These are phyloP conservation scores for Aureobasidium sp. DNA, from an alignment of 2,329 filamentous ascomycete genomes.

Conservation along the genomic window DNA sequence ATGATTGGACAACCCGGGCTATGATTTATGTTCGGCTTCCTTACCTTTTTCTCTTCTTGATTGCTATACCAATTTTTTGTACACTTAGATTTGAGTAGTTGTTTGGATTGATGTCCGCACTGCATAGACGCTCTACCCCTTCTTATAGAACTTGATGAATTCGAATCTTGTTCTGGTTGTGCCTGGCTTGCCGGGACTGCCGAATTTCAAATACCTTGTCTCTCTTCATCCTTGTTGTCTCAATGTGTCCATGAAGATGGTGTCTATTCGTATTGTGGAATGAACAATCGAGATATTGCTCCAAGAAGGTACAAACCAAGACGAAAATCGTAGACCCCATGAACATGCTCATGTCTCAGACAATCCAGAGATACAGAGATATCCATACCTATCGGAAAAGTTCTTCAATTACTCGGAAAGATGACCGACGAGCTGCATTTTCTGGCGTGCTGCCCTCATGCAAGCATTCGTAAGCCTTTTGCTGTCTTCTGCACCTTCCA, in stretches of 20 bases:
- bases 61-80: constrained; percentile 6
- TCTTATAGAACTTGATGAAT: neutral
- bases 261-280: no score
- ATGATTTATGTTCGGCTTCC: constrained; percentile 4
- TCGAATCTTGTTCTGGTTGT: neutral
- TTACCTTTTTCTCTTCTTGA: constrained; percentile 10
- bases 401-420: neutral
- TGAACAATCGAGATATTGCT: no score
- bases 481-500: neutral
- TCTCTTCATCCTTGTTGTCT: no score
- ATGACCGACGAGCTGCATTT: neutral
- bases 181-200: neutral
- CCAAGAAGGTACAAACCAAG: neutral
- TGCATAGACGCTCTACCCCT: neutral
- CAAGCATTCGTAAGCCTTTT: constrained; percentile 8
- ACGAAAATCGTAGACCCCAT: neutral
- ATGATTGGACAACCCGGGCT: constrained; percentile 15
- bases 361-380: neutral
- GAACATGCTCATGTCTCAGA: constrained; percentile 9
- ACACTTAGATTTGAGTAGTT: constrained; percentile 9
- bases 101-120: constrained; percentile 10
- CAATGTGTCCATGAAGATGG: no score
- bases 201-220: neutral
- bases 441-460: neutral
- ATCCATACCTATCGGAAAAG: no score